Base-by-base conservation (phyloP, 106 monocot species). In the Dendrobium chrysotoxum region DNA sequence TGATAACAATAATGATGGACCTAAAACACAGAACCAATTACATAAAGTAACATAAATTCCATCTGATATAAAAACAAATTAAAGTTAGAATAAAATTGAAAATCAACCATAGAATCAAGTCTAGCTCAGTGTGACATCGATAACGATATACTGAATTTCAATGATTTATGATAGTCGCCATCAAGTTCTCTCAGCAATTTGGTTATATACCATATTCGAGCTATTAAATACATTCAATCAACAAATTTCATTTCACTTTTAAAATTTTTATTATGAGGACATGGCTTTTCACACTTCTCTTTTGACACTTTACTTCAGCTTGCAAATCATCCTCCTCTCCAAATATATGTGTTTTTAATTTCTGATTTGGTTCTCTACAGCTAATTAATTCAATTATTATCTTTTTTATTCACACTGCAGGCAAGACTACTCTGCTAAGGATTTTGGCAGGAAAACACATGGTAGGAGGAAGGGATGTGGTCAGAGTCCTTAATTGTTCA, bases 401-500 rank as follows among this genome's bases (percentile, higher is more conserved):
- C 11, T 44, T 42, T 75, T 65, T 11, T 75, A 70, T 79, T 40
- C 15, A 64, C 12, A 65, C 13, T 76, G 47, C 76, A 96, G 96
- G 96, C 53, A 98, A 98, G 85, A 98, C 98, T 46, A 95, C 98
- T 13, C 82, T 98, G 78, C 46, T 98, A 70, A 98, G 85, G 87
- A 98, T 98, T 64, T 81, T 98, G 81, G 98, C 94, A 0, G 98
- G 98, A 15, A 98, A 98, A 64, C 98, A 98, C 79, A 95, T 98
- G 98, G 98, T 98, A 58, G 98, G 98, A 78, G 98, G 98, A 84
- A 89, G 88, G 80, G 91, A 98, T 81, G 94, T 95, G 1, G 92
- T 98, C 28, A 75, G 88, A 30, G 92, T 98, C 67, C 92, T 95
- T 16, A 86, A 87, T 64, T 65, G 79, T 75, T 98, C 98, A 46